phyloP scores from a whole-genome alignment of 2,329 filamentous ascomycete species.

The Trichoderma breve region DNA sequence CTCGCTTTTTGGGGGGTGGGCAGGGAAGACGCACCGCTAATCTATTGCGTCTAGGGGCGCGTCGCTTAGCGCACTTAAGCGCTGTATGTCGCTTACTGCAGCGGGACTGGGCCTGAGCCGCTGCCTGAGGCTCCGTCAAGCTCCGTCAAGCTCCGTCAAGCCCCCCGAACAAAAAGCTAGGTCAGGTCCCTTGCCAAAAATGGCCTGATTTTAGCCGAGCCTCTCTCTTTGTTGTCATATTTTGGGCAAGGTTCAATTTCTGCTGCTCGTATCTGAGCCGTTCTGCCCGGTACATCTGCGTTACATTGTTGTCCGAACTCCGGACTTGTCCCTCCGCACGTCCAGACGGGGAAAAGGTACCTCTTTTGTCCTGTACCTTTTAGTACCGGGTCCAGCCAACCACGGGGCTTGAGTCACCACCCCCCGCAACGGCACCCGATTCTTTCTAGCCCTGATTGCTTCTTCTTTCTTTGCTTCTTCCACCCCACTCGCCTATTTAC shows the following conservation, averaged over 20 bases:
- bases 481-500: slow-evolving; percentile 10
- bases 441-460: neutral
- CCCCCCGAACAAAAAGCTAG: neutral
- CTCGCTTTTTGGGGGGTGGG: neutral
- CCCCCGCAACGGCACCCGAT: neutral
- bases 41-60: slow-evolving; percentile 12
- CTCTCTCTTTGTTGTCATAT: neutral
- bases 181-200: neutral
- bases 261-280: neutral
- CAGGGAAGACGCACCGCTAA: neutral
- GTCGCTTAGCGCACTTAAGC: slow-evolving; percentile 22
- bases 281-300: neutral
- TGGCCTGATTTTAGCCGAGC: slow-evolving; percentile 9
- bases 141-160: neutral
- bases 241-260: neutral
- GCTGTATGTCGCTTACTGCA: slow-evolving; percentile 18
- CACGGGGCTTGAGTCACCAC: neutral
- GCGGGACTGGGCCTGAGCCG: slow-evolving; percentile 1
- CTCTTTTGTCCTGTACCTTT: neutral
- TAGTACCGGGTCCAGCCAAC: neutral
- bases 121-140: neutral
- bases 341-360: neutral
- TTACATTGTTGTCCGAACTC: neutral
- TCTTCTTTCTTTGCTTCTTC: slow-evolving; percentile 8
- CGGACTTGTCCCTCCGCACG: neutral